Evolutionary conservation across 2,329 filamentous ascomycete genomes (phyloP), one percentile per base, ranked within the genome.

Genomic region (Colletotrichum sp.): DNA sequence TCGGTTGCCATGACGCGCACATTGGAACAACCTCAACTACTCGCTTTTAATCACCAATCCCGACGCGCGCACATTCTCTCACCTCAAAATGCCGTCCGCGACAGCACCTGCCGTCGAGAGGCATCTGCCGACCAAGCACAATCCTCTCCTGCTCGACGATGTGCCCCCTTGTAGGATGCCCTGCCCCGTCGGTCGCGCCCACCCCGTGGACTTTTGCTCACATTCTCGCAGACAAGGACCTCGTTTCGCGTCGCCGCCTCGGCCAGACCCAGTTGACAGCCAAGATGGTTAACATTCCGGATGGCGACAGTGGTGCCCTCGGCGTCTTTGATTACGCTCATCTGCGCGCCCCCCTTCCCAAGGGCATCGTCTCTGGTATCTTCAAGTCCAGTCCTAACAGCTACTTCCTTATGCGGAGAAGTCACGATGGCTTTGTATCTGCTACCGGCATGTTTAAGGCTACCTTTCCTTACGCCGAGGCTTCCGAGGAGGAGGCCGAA

Each of bases 301-400:
- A 95, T 78, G 91, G 93, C 72, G 95, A 95, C 83, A 89, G 92
- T 62, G 90, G 93, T 79, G 93, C 94, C 79, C 88, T 97, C 76
- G 95, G 95, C 67, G 92, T 93, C 62, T 98, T 99, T 83, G 97
- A 98, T 85, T 99, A 99, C 85, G 96, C 96, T 78, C 97, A 99
- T 84, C 90, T 99, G 66, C 94, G 96, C 82, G 96, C 96, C 76
- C 96, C 97, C 16, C 88, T 99, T 62, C 97, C 97, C 66, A 97
- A 96, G 85, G 96, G 97, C 78, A 93, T 98, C 79, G 92, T 93
- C 32, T 98, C 96, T 8, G 97, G 97, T 82, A 97, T 99, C 81
- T 98, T 98, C 88, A 94, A 95, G 81, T 93, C 93, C 75, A 93
- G 93, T 83, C 96, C 97, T 7, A 95, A 95, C 83, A 97, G 95